Evolutionary conservation across 768 basidiomycete species (phyloP).

Genomic region (Termitomyces sp.): DNA sequence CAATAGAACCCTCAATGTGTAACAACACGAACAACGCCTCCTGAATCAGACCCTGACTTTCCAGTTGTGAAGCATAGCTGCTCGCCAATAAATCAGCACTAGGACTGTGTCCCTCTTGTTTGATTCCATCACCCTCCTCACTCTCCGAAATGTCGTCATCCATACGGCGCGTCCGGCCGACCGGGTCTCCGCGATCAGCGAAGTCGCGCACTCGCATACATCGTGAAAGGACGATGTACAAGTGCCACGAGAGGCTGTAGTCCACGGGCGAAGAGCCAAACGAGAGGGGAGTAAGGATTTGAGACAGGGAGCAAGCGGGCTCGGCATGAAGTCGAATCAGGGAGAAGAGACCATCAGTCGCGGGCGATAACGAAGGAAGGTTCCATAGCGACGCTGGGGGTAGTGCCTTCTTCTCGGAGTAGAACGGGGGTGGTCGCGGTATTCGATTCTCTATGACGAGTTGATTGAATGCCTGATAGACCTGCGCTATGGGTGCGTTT

Average conservation of each 20-base stretch:
- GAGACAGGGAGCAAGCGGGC: constrained; percentile 65
- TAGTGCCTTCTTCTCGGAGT: constrained; percentile 22
- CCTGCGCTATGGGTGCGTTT: constrained; percentile 65
- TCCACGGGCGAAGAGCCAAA: constrained; percentile 76
- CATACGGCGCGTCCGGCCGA: constrained; percentile 23
- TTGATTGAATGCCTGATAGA: constrained; percentile 58
- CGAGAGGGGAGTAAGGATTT: constrained; percentile 66
- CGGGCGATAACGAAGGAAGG: constrained; percentile 37
- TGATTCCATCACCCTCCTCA: constrained; percentile 40
- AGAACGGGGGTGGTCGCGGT: constrained; percentile 59
- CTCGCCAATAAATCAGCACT: constrained; percentile 81
- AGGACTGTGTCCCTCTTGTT: constrained; percentile 53
- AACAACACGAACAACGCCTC: constrained; percentile 88
- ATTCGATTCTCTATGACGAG: constrained; percentile 35
- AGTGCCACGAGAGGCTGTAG: constrained; percentile 85
- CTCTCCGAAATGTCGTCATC: constrained; percentile 22
- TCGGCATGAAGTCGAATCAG: constrained; percentile 79
- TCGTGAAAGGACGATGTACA: constrained; percentile 84
- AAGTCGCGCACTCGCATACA: constrained; percentile 85
- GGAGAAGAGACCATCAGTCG: constrained; percentile 72
- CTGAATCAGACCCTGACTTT: constrained; percentile 74
- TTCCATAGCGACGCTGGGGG: constrained; percentile 30
- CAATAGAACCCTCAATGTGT: constrained; percentile 76
- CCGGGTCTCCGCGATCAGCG: constrained; percentile 66
- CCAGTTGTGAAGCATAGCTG: constrained; percentile 85